Evolutionary conservation across 768 basidiomycete species (phyloP).

Genomic region (Pisolithus marmoratus): DNA sequence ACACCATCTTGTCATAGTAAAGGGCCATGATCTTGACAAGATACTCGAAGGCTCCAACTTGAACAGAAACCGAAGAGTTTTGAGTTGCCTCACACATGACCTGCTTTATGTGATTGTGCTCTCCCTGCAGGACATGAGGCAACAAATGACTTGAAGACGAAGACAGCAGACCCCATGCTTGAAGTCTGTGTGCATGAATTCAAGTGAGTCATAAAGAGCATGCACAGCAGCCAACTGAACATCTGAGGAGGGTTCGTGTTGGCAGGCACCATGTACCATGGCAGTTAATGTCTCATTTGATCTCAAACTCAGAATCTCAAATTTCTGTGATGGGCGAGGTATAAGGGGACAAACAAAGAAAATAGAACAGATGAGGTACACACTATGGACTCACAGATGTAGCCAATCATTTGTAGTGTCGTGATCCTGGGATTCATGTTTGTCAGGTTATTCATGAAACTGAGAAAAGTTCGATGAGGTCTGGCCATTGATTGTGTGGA

Average conservation of each 20-base stretch:
- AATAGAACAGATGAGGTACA: too few relatives aligned
- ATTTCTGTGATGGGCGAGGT: constrained; percentile 54
- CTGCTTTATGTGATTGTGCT: too few relatives aligned
- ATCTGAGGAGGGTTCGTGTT: too few relatives aligned
- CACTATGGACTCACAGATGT: too few relatives aligned
- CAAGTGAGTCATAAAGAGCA: constrained; percentile 90
- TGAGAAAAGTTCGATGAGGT: constrained; percentile 82
- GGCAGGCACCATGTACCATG: constrained; percentile 95
- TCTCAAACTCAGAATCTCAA: constrained; percentile 80
- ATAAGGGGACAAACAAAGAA: constrained; percentile 33
- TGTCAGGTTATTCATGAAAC: constrained; percentile 71
- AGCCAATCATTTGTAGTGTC: too few relatives aligned
- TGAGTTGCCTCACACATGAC: too few relatives aligned
- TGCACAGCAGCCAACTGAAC: too few relatives aligned
- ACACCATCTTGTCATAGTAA: too few relatives aligned
- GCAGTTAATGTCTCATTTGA: constrained; percentile 98
- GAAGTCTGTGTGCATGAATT: constrained; percentile 97
- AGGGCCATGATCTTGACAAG: too few relatives aligned
- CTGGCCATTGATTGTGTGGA: too few relatives aligned
- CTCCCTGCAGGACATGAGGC: constrained; percentile 55
- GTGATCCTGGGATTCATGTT: constrained; percentile 77
- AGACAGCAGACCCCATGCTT: constrained; percentile 76
- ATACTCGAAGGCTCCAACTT: too few relatives aligned
- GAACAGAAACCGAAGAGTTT: too few relatives aligned
- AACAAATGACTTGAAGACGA: not conserved